Evolutionary conservation across 2,329 filamentous ascomycete genomes (phyloP), one percentile per base, ranked within the genome.

Genomic region (Clarireedia sp.): DNA sequence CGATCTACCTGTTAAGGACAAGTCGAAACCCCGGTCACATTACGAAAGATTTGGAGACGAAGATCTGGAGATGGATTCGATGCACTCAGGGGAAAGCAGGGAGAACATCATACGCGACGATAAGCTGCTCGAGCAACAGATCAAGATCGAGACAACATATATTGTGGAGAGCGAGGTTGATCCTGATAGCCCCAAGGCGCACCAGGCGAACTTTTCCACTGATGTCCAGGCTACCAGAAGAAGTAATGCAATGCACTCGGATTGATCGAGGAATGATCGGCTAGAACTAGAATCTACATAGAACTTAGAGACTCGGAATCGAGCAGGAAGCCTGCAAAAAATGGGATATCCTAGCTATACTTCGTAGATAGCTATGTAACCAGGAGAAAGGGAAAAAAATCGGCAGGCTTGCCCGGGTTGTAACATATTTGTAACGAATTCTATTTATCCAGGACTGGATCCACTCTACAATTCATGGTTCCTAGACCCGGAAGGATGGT

Each of bases 11-110:
- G 16, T 16, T 16, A 47, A 12, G 17, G 43, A 37, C 19, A 53
- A 47, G 19, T 19, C 41, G 8, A 37, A 53, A 17, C 41, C 41
- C 46, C 21, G 43, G 9, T 53, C 51, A 2, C 41, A 47, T 16
- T 53, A 47, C 33, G 43, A 53, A 19, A 41, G 29, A 10, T 50
- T 47, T 47, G 51, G 51, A 5, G 43, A 53, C 17, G 51, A 53
- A 9, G 17, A 53, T 17, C 17, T 47, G 33, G 51, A 53, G 9
- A 16, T 53, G 51, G 43, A 47, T 38, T 46, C 43, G 9, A 26
- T 53, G 8, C 29, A 53, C 26, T 53, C 51, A 5, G 43, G n/a
- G 12, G 40, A 29, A 19, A 53, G 51, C 51, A 29, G 43, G 33
- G 36, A 46, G 21, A 29, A 40, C 7, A 53, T 53, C 10, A n/a